phyloP scores from a whole-genome alignment of 108 stramenopile genomes.

The Schizochytrium sp. region DNA sequence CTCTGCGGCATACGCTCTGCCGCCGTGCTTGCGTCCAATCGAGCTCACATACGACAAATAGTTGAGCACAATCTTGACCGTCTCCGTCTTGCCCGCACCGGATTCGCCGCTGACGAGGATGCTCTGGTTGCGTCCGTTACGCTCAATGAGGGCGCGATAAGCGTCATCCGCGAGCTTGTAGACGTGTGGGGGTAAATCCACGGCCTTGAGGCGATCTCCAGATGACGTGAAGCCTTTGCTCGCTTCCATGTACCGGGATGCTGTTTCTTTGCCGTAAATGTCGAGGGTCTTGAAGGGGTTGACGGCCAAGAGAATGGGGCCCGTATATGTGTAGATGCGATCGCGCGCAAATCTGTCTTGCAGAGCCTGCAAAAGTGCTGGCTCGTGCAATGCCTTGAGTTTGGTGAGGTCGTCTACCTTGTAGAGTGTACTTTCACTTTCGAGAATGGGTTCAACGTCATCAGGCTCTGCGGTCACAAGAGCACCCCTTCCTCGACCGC shows the following conservation, averaged over 20 bases:
- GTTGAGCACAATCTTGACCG: conserved; percentile 85
- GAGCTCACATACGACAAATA: conserved; percentile 74
- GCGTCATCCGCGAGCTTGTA: conserved; percentile 74
- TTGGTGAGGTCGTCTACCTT: conserved; percentile 74
- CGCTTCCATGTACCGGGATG: conserved; percentile 32
- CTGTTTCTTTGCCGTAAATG: conserved; percentile 32
- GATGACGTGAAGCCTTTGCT: conserved; percentile 26
- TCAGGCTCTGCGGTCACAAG: not conserved
- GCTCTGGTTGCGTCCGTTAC: conserved; percentile 51
- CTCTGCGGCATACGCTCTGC: conserved; percentile 64
- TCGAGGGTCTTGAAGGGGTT: conserved; percentile 54
- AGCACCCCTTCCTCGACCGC: not conserved
- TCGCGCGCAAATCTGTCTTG: conserved; percentile 65
- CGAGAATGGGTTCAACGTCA: not conserved
- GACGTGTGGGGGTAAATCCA: conserved; percentile 30
- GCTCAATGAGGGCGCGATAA: conserved; percentile 61
- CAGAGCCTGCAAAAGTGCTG: conserved; percentile 85
- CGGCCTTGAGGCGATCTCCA: not conserved
- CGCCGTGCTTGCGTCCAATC: conserved; percentile 29
- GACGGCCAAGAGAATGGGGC: conserved; percentile 53
- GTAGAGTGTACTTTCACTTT: not conserved
- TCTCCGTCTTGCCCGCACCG: conserved; percentile 94
- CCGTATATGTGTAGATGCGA: conserved; percentile 41
- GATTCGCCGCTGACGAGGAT: conserved; percentile 86
- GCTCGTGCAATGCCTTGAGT: conserved; percentile 91